Base-by-base conservation (phyloP, 1,139 yeast species). In the Kazachstania sp. region DNA sequence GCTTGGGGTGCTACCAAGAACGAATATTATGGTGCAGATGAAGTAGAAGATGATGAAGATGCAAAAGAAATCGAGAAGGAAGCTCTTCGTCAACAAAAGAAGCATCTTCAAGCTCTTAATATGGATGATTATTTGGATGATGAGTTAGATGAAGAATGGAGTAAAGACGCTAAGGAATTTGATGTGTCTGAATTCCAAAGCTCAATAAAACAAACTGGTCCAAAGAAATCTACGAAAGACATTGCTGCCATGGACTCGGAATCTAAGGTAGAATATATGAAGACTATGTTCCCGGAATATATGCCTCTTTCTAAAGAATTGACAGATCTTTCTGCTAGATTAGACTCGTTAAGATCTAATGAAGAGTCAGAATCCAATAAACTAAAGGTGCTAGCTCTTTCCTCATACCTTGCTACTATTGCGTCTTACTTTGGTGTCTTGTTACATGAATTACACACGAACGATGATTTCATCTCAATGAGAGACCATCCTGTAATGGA, bases 401-500 rank as follows among this genome's bases (percentile, higher is more conserved):
- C 85, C 0, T 78, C 94, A 9, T 90, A 88, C 61, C 67, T 85
- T 52, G 92, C 87, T 23, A 73, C 92, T 18, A 75, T 87, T 30
- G 71, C 83, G 23, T 77, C 86, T 29, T 88, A 86, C 65, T 81
- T 87, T 64, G 86, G 94, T 9, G 64, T 88, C 37, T 76, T 88
- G 54, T 66, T 77, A 39, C 61, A 59, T 47, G 80, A 79, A 36
- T 72, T 77, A 39, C 66, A 83, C 48, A 71, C 71, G 38, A 71
- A 71, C 38, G 84, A 80, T 46, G 73, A 74, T 8, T 80, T 82
- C 58, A 43, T 54, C 12, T 72, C 82, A 31, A 79, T 90, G 83
- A 87, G 85, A 58, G 94, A 86, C 49, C 90, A 83, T 56, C 86
- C 92, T 2, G 83, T 90, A 2, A 88, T 90, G 95, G 90, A 86